Evolutionary conservation across 2,329 filamentous ascomycete species (phyloP), one percentile per base, ranked within the genome.

Genomic region (Stemphylium beticola): DNA sequence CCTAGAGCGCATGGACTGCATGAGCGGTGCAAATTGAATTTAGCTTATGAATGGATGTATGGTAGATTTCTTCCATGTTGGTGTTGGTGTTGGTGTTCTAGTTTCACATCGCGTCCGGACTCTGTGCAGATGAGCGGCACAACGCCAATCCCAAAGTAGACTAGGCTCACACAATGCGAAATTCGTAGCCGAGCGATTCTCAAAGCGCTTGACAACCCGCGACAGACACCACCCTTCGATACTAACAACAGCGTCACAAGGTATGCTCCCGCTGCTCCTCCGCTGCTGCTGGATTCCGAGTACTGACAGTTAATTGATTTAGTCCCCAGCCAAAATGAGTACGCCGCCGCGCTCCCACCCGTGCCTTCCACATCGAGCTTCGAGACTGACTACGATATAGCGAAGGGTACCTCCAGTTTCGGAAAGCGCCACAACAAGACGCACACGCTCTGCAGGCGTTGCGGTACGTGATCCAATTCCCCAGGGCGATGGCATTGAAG

Each of bases 391-490:
- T 71, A 58, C 65, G 67, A 70, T 65, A 82, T 74, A 87, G 85
- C 85, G 77, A 88, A 88, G 85, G 86, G 86, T 85, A 88, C 85
- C 75, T 86, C 84, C 77, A 86, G 83, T 80, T 88, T 88, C 78
- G 85, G 85, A 77, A 88, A 88, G 82, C 88, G 92, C 87, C 92
- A 96, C 87, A 96, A 93, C 88, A 96, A 96, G 89, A 92, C 92
- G 85, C 93, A 97, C 88, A 92, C 89, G 81, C 85, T 97, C 82
- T 97, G 93, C 91, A 90, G 93, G 87, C 93, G 93, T 84, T 97
- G 92, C 87, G 93, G 92, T 95, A 83, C 87, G 90, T 92, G 74
- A 66, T 62, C n/a, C n/a, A n/a, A n/a, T 46, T 11, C 52, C 41
- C 48, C 49, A 39, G 42, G 49, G 42, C 41, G 42, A 47, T 36